Percentiles rank a stretch among this genome's conserved stretches.
phyloP scores from a whole-genome alignment of 345 rosid species.

The Hibiscus syriacus region DNA sequence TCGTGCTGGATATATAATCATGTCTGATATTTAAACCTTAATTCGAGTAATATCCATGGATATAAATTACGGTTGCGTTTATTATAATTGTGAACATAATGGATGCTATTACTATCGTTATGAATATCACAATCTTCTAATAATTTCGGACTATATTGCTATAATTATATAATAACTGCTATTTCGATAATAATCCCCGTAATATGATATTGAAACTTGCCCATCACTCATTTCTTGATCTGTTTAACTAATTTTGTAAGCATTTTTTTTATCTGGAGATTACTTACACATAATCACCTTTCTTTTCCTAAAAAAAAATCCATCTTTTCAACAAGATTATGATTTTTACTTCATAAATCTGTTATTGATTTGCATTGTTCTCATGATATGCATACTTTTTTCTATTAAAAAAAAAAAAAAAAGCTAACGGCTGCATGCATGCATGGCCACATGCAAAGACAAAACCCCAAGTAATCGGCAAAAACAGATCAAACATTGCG shows the following conservation, averaged over 20 bases:
- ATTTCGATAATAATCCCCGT: no score
- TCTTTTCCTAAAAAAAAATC: background rate
- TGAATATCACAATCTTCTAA: no score
- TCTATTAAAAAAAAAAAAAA: background rate
- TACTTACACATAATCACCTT: conserved; percentile 4
- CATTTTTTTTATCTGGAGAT: background rate
- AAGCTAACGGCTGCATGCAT: conserved; percentile 1
- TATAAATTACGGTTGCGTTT: no score
- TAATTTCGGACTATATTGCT: no score
- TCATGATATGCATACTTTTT: background rate
- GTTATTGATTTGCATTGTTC: background rate
- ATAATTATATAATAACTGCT: no score
- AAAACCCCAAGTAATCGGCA: background rate
- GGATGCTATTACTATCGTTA: no score
- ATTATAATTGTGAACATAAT: no score
- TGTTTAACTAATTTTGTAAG: background rate
- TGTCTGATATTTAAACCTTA: no score
- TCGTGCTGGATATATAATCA: no score
- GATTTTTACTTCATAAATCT: background rate
- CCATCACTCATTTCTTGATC: background rate
- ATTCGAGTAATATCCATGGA: no score
- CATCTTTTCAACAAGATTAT: background rate
- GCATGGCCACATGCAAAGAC: background rate
- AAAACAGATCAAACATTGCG: background rate
- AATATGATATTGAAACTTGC: background rate